These are phyloP conservation scores for Phytophthora sp. DNA, from an alignment of 352 stramenopile species.

Conservation along the genomic window DNA sequence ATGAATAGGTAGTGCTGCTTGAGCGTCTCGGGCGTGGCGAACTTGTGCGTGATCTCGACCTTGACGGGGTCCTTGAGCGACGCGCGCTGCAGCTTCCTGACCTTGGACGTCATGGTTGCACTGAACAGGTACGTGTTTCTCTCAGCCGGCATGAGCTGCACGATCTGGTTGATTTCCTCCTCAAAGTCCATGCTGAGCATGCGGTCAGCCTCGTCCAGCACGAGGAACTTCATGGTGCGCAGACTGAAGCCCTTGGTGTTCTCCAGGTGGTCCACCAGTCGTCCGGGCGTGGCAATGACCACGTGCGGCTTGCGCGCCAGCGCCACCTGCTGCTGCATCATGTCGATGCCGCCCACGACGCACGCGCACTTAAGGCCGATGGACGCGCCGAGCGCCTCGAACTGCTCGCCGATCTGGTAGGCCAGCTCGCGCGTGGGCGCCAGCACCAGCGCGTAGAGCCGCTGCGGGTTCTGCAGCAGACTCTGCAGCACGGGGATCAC, in stretches of 20 bases:
- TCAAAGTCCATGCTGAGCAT: constrained; percentile 99
- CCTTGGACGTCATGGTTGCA: constrained; percentile 99
- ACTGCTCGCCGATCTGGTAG: constrained; percentile 96
- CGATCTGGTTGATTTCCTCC: constrained; percentile 98
- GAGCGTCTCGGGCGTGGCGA: constrained; percentile 97
- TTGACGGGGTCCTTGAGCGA: constrained; percentile 97
- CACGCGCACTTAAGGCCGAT: constrained; percentile 94
- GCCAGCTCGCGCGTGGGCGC: constrained; percentile 95
- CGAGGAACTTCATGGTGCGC: constrained; percentile 90
- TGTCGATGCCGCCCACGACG: constrained; percentile 97
- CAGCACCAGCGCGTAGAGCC: constrained; percentile 91
- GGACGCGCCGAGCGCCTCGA: constrained; percentile 89
- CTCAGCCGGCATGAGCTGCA: constrained; percentile 94
- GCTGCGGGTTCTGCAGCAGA: constrained; percentile 91
- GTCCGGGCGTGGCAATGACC: constrained; percentile 94
- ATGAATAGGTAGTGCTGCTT: constrained; percentile 99
- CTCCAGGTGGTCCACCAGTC: constrained; percentile 95
- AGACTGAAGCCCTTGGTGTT: constrained; percentile 97
- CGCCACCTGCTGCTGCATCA: constrained; percentile 97
- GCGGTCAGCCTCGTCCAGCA: constrained; percentile 95
- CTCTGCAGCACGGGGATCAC: constrained; percentile 94
- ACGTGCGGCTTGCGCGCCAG: constrained; percentile 97
- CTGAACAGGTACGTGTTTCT: constrained; percentile 98
- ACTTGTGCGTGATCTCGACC: constrained; percentile 98
- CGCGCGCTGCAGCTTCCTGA: constrained; percentile 97